Conservation (phyloP, 2,329 filamentous ascomycete species). For the Cytospora mali region DNA sequence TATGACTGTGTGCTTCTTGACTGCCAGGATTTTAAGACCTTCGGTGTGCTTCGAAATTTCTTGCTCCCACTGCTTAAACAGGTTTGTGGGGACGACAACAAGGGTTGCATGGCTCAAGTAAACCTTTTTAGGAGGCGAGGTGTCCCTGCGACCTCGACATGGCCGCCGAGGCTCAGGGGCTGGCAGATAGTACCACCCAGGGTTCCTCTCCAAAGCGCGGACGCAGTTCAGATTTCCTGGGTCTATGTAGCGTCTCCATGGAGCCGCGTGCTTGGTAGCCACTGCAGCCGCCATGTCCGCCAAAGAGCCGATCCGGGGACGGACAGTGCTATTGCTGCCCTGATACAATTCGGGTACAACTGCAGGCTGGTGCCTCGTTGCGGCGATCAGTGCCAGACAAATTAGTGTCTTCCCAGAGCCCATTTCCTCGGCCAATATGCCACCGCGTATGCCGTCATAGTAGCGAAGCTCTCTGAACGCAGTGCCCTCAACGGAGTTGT, state of each 20-base stretch:
- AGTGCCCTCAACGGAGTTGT: slow-evolving; percentile 64
- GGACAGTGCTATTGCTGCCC: slow-evolving; percentile 41
- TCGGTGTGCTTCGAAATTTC: slow-evolving; percentile 80
- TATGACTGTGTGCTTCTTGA: slow-evolving; percentile 46
- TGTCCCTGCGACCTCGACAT: slow-evolving; percentile 39
- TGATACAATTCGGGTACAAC: slow-evolving; percentile 65
- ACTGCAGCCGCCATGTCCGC: slow-evolving; percentile 75
- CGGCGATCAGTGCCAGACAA: slow-evolving; percentile 74
- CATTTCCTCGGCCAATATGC: slow-evolving; percentile 81
- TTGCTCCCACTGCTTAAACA: slow-evolving; percentile 80
- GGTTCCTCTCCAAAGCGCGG: slow-evolving; percentile 58
- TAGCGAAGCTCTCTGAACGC: slow-evolving; percentile 67
- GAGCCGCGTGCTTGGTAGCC: slow-evolving; percentile 66
- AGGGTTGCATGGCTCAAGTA: slow-evolving; percentile 71
- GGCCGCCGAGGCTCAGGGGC: slow-evolving; percentile 44
- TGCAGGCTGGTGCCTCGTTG: slow-evolving; percentile 71
- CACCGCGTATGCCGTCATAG: slow-evolving; percentile 76
- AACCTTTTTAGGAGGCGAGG: slow-evolving; percentile 50
- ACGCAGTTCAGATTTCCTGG: slow-evolving; percentile 54
- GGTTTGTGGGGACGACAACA: slow-evolving; percentile 79
- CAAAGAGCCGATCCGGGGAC: slow-evolving; percentile 60
- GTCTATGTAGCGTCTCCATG: slow-evolving; percentile 70
- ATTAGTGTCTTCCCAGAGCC: slow-evolving; percentile 87
- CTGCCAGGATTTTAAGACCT: slow-evolving; percentile 64
- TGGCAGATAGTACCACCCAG: slow-evolving; percentile 61